Percentiles rank a stretch among this genome's conserved stretches.
phyloP scores from a whole-genome alignment of 306 rosid species.

The Trifolium repens region DNA sequence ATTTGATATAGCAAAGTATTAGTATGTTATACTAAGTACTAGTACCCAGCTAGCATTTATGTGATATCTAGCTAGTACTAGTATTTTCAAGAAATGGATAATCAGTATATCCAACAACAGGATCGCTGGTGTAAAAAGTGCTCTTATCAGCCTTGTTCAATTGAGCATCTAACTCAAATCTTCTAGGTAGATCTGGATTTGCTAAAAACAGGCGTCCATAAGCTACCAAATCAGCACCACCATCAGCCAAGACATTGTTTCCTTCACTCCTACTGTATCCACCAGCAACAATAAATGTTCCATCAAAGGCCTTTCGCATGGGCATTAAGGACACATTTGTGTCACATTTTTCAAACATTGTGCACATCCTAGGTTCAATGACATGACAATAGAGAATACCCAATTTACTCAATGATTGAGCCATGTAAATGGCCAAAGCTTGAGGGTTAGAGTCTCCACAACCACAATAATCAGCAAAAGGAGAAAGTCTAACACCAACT shows the following conservation, averaged over 20 bases:
- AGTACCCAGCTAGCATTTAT: too few relatives aligned
- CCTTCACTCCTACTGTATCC: conserved; percentile 57
- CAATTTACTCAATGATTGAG: conserved; percentile 41
- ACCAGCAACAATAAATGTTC: conserved; percentile 67
- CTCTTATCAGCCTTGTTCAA: conserved; percentile 48
- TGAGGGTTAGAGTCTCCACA: conserved; percentile 73
- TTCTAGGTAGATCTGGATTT: conserved; percentile 62
- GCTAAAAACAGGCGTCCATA: conserved; percentile 64
- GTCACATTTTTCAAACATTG: conserved; percentile 32
- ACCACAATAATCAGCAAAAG: conserved; percentile 58
- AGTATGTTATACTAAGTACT: too few relatives aligned
- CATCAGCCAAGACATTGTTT: conserved; percentile 43
- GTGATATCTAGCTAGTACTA: not conserved
- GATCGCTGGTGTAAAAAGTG: conserved; percentile 55
- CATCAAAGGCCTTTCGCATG: conserved; percentile 55
- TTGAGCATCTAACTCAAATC: conserved; percentile 54
- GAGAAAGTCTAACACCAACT: conserved; percentile 80
- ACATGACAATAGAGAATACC: conserved; percentile 63
- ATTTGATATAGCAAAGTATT: not conserved
- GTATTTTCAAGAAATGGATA: conserved; percentile 46
- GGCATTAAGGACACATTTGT: conserved; percentile 45
- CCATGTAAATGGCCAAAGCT: conserved; percentile 63
- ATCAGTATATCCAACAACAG: conserved; percentile 63
- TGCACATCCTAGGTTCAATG: conserved; percentile 70
- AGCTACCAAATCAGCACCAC: conserved; percentile 55